Conservation (phyloP, 75 land plant species). For the Cupressus sempervirens region DNA sequence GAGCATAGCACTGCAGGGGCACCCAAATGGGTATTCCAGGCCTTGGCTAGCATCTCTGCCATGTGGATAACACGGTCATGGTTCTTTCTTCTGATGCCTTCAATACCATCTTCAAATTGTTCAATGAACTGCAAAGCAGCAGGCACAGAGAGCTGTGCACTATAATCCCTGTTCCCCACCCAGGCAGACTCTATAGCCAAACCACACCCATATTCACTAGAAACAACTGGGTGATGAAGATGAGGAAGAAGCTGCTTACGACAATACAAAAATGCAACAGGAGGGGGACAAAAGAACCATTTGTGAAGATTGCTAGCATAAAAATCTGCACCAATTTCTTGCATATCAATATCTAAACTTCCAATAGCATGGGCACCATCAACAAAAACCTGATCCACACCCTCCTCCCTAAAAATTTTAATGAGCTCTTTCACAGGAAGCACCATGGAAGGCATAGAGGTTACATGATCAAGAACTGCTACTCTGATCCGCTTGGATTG, state of each 20-base stretch:
- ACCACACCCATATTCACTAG: conserved; percentile 38
- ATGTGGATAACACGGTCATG: conserved; percentile 26
- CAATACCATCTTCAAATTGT: conserved; percentile 25
- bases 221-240: conserved; percentile 46
- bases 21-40: conserved; percentile 48
- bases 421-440: conserved; percentile 35
- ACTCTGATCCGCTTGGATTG: conserved; percentile 23
- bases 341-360: conserved; percentile 32
- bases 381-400: conserved; percentile 42
- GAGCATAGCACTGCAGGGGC: conserved; percentile 37
- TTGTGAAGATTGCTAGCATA: conserved; percentile 53
- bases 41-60: conserved; percentile 44
- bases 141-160: conserved; percentile 42
- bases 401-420: conserved; percentile 35
- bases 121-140: conserved; percentile 34
- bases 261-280: conserved; percentile 40
- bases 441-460: conserved; percentile 46
- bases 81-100: conserved; percentile 17
- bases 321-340: conserved; percentile 45
- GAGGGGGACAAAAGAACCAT: conserved; percentile 46
- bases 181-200: conserved; percentile 38
- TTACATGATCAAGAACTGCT: conserved; percentile 46
- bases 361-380: conserved; percentile 58
- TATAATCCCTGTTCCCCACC: conserved; percentile 54
- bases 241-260: conserved; percentile 19